A percentile compares a stretch with the other conserved stretches of the same genome.
Conservation (phyloP, 306 rosid species). For the Gillenia trifoliata region DNA sequence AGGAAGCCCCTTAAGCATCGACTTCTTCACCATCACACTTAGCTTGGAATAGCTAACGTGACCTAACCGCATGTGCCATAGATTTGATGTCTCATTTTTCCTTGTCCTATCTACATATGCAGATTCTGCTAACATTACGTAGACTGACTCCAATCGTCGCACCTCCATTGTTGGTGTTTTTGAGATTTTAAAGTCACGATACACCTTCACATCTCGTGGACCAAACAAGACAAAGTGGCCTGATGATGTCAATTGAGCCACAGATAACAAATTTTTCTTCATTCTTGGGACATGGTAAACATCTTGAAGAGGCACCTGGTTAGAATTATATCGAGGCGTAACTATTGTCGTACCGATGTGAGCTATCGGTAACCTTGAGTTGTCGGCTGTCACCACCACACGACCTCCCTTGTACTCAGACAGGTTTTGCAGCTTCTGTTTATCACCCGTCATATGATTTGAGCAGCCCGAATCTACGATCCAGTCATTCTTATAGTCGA, state of each 20-base stretch:
- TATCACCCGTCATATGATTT: slow-evolving; percentile 16
- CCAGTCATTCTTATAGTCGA: background rate
- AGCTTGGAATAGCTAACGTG: no score
- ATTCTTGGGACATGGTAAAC: no score
- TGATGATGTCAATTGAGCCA: no score
- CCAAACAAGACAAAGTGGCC: slow-evolving; percentile 4
- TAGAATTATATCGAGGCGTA: background rate
- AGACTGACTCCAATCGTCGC: background rate
- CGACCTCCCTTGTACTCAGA: background rate
- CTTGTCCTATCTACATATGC: slow-evolving; percentile 3
- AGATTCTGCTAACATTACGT: background rate
- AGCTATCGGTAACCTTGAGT: slow-evolving; percentile 1
- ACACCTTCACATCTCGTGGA: background rate
- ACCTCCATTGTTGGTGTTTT: background rate
- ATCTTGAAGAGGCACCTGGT: background rate
- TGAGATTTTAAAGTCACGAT: background rate
- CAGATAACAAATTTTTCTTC: no score
- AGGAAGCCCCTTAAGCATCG: no score
- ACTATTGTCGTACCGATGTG: background rate
- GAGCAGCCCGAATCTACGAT: background rate
- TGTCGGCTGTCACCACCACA: background rate
- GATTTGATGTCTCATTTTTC: background rate
- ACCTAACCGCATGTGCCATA: no score
- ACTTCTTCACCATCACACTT: no score
- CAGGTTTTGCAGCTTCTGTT: background rate